These are phyloP conservation scores for Kickxella alabastrina DNA, from an alignment of 192 early-diverging fungal species.

Conservation along the genomic window DNA sequence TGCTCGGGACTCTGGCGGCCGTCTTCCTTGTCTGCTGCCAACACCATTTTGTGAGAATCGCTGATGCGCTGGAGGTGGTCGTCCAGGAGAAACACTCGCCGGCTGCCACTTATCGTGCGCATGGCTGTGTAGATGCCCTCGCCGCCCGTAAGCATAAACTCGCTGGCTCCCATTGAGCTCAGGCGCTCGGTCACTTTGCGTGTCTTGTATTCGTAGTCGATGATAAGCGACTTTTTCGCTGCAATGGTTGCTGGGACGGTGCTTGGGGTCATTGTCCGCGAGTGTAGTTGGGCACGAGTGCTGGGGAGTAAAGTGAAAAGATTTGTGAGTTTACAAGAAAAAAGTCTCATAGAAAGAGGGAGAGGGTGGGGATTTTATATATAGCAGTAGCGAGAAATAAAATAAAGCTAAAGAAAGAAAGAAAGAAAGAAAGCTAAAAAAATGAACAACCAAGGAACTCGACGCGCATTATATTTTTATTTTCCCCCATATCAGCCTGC, in stretches of 20 bases:
- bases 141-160: conserved; percentile 44
- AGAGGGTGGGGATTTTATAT: too few species aligned
- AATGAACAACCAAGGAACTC: neutral
- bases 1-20: too few species aligned
- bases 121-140: conserved; percentile 40
- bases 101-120: conserved; percentile 30
- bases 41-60: conserved; percentile 24
- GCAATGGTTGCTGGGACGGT: too few species aligned
- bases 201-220: conserved; percentile 25
- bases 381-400: too few species aligned
- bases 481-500: too few species aligned
- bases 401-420: neutral
- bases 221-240: conserved; percentile 19
- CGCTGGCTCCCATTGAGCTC: conserved; percentile 19
- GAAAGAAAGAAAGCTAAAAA: neutral
- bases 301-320: neutral
- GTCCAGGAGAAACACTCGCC: conserved; percentile 35
- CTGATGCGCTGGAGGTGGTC: conserved; percentile 42
- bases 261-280: too few species aligned
- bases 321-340: neutral
- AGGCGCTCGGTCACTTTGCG: conserved; percentile 9
- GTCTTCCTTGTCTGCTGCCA: conserved; percentile 7
- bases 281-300: neutral
- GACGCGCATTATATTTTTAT: neutral
- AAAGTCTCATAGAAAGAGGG: neutral